These are phyloP conservation scores for Tetrahymena borealis DNA, from an alignment of 73 alveolate species.

Conservation along the genomic window DNA sequence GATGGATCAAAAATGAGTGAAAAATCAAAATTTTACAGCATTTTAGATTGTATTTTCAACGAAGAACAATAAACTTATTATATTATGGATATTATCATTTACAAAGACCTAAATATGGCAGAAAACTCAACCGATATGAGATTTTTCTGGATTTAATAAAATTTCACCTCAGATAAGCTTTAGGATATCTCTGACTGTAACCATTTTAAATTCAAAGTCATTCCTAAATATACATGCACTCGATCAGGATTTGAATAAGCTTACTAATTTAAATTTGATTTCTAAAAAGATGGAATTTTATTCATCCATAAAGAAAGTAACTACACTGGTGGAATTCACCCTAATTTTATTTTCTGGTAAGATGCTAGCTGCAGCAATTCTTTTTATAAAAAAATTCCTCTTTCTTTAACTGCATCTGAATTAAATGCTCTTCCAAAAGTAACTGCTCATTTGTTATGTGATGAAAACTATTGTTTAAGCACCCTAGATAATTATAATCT, in stretches of 20 bases:
- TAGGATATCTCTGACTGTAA: neutral
- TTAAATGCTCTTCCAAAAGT: neutral
- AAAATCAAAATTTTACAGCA: neutral
- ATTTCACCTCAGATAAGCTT: neutral
- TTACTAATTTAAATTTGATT: neutral
- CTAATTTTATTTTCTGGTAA: neutral
- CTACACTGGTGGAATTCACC: neutral
- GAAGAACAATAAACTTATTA: neutral
- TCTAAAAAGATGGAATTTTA: neutral
- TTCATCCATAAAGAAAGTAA: neutral
- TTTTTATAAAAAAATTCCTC: neutral
- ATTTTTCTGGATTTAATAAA: neutral
- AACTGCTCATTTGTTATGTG: neutral
- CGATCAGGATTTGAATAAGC: neutral
- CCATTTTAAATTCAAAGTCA: neutral
- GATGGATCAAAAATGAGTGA: neutral
- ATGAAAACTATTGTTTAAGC: neutral
- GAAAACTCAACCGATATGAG: neutral
- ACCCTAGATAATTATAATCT: neutral
- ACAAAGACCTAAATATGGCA: neutral
- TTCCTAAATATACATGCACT: neutral
- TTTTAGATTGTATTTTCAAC: neutral
- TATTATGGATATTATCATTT: neutral
- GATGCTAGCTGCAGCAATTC: neutral
- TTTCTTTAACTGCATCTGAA: neutral